phyloP scores from a whole-genome alignment of 2,329 filamentous ascomycete genomes.

The Cercospora berteroae region DNA sequence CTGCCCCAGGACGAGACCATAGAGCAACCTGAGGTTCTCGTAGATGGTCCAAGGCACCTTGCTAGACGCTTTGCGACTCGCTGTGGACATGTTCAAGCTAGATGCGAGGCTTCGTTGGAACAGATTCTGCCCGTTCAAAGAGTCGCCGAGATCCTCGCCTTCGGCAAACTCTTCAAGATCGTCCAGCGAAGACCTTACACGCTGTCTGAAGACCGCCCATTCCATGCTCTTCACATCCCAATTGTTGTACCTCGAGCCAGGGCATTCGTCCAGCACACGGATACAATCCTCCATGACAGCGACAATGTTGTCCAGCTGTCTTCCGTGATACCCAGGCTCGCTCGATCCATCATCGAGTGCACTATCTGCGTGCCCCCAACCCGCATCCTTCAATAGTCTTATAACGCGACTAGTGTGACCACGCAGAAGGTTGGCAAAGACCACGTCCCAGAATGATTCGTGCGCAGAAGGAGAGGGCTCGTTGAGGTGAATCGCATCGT shows the following conservation, averaged over 20 bases:
- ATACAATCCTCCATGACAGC: slow-evolving; percentile 62
- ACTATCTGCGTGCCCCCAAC: slow-evolving; percentile 72
- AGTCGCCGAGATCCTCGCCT: slow-evolving; percentile 56
- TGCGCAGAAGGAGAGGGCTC: slow-evolving; percentile 74
- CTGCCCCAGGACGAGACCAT: slow-evolving; percentile 76
- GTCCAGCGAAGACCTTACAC: slow-evolving; percentile 59
- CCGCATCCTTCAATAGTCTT: slow-evolving; percentile 68
- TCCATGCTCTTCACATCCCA: slow-evolving; percentile 82
- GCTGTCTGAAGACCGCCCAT: slow-evolving; percentile 80
- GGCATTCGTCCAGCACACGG: slow-evolving; percentile 69
- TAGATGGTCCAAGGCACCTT: slow-evolving; percentile 88
- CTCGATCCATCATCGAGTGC: slow-evolving; percentile 58
- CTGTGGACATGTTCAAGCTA: slow-evolving; percentile 64
- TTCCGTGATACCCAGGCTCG: slow-evolving; percentile 67
- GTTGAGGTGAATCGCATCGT: slow-evolving; percentile 61
- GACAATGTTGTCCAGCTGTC: slow-evolving; percentile 75
- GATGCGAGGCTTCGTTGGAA: slow-evolving; percentile 25
- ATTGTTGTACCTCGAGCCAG: slow-evolving; percentile 61
- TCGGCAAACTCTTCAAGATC: slow-evolving; percentile 77
- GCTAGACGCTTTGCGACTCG: slow-evolving; percentile 72
- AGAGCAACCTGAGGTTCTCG: slow-evolving; percentile 76
- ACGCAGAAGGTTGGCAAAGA: slow-evolving; percentile 72
- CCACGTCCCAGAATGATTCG: slow-evolving; percentile 76
- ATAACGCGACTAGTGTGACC: slow-evolving; percentile 68
- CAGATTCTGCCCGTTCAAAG: slow-evolving; percentile 38